phyloP scores from a whole-genome alignment of 495 filamentous ascomycete species.

The Aspergillus cristatus region DNA sequence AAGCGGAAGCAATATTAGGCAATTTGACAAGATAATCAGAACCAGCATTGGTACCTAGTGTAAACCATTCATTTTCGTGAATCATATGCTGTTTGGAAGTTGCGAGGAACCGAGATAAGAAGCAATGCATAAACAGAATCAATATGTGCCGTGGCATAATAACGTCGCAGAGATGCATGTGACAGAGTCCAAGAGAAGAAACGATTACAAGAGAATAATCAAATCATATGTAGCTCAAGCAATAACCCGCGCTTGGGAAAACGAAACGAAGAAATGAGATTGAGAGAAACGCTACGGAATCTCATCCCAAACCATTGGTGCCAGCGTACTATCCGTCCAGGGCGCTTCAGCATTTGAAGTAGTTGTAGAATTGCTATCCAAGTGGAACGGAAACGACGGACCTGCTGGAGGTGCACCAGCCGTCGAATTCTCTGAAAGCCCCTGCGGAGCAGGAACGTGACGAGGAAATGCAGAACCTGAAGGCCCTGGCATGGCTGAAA shows the following conservation, averaged over 20 bases:
- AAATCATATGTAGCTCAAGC: too few relatives aligned
- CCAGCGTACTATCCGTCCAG: conserved; percentile 36
- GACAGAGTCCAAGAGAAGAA: too few relatives aligned
- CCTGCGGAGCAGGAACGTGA: conserved; percentile 17
- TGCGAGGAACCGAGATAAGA: too few relatives aligned
- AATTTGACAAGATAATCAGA: too few relatives aligned
- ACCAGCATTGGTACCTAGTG: too few relatives aligned
- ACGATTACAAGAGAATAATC: too few relatives aligned
- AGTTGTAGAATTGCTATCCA: conserved; percentile 24
- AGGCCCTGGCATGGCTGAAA: conserved; percentile 7
- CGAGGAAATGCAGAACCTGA: conserved; percentile 26
- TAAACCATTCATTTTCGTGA: too few relatives aligned
- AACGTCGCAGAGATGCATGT: too few relatives aligned
- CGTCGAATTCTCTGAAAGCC: conserved; percentile 14
- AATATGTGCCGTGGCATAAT: too few relatives aligned
- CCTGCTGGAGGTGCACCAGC: conserved; percentile 6
- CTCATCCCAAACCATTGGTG: conserved; percentile 39
- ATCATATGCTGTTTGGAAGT: too few relatives aligned
- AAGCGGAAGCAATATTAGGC: too few relatives aligned
- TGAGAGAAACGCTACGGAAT: conserved; percentile 10
- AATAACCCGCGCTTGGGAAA: not conserved
- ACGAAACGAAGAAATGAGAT: not conserved
- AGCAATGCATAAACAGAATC: too few relatives aligned
- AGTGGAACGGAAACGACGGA: conserved; percentile 20
- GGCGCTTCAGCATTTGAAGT: conserved; percentile 12